Base-by-base conservation (phyloP, 1,284 basidiomycete species). In the Trichosporon faecale region DNA sequence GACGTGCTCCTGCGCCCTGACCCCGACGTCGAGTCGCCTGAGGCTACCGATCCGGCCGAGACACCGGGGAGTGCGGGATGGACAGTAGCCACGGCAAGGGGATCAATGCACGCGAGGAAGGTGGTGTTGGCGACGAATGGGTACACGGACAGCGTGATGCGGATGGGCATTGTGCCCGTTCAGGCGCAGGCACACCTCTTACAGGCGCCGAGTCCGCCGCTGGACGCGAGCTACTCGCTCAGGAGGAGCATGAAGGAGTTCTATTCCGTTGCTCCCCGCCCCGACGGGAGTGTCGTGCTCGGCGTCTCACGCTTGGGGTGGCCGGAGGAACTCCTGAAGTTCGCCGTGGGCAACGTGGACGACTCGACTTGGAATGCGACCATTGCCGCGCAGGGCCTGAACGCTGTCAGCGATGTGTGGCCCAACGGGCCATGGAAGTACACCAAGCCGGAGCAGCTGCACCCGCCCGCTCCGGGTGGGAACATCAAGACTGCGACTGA, bases 141-240 rank as follows among this genome's bases (percentile, higher is more conserved):
- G 16, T 80, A 77, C 35, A 74, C 71, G 12, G 71, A 74, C 49
- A 68, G 70, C 21, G 31, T 78, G 52, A 40, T 82, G 21, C 68
- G 75, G 16, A 75, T 73, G 1, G 49, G 78, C 46, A 75, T 80
- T 8, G 72, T 64, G 16, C 77, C 80, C 4, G 72, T 72, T 25
- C 52, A 27, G 77, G 80, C 79, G 1, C 77, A 80, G 73, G 80
- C 79, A 9, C 68, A 79, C 64, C 74, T 77, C 66, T 72, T 80
- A n/a, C 65, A 73, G 66, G 68, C 25, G 52, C 63, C 7, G 78
- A 74, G 65, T 66, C 52, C 76, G 4, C 65, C 65, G 11, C 69
- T 80, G 33, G 68, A 74, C n/a, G 73, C 70, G 3, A 76, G 75
- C 60, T 76, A 75, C 67, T 81, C 79, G 14, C 68, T 82, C 27